Base-by-base conservation (phyloP, 2,329 filamentous ascomycete species). In the Madurella mycetomatis region DNA sequence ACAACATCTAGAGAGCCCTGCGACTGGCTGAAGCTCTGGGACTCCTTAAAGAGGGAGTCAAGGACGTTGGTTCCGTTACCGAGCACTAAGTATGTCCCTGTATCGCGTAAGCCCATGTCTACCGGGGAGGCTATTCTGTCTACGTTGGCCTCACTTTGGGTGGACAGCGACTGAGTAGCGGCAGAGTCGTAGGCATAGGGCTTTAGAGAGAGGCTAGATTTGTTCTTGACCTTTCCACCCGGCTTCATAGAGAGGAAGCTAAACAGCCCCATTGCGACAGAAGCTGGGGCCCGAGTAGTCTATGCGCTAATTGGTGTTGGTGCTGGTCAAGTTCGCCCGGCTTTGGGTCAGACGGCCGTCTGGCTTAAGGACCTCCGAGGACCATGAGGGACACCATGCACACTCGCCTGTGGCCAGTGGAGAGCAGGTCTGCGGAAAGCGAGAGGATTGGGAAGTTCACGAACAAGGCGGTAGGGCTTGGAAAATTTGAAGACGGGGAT, bases 61-160 rank as follows among this genome's bases (percentile, higher is more conserved):
- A 72, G 57, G 17, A 71, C 63, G 51, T 66, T 72, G 18, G 66
- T 64, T 4, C 72, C 73, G 63, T 75, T 76, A 37, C 73, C 72
- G 17, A 67, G 63, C 32, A 75, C 68, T 2, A 73, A 71, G 53
- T 71, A 71, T 5, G 68, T 69, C 40, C 72, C 76, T 72, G 52
- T 13, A 25, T 2, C 15, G 32, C 57, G 57, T 62, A 16, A 56
- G 56, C 30, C 5, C 4, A 15, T 9, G 18, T 7, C 9, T 39
- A 9, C 41, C 9, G 5, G n/a, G 18, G 7, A 39, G 5, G 32
- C 45, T 47, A 15, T 37, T 15, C 34, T 11, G 9, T 37, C 34
- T 15, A 39, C 13, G 17, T 12, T 5, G 40, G 16, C 18, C 64
- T 47, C 44, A 69, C 66, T 59, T 61, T 60, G 55, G 2, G 63